These are phyloP conservation scores for Pestalotiopsis sp. DNA, from an alignment of 2,329 filamentous ascomycete genomes.

Conservation along the genomic window DNA sequence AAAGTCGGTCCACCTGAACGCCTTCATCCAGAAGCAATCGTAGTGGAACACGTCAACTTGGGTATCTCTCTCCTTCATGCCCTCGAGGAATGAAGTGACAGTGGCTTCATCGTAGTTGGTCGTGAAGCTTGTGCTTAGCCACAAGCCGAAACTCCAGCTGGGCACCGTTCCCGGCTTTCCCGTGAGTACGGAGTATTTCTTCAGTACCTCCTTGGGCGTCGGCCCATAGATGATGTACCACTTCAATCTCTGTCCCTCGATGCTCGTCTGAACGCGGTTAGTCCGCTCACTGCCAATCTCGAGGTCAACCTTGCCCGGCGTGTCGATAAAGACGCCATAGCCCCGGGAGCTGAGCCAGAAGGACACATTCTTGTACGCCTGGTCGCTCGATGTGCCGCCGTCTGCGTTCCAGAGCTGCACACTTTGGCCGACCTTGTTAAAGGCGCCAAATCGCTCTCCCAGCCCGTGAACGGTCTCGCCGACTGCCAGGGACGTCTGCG, in stretches of 20 bases:
- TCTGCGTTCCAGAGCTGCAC: conserved; percentile 67
- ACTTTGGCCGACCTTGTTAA: conserved; percentile 74
- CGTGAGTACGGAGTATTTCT: conserved; percentile 67
- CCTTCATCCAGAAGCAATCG: conserved; percentile 78
- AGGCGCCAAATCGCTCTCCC: conserved; percentile 75
- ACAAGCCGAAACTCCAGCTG: conserved; percentile 75
- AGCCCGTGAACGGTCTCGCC: conserved; percentile 73
- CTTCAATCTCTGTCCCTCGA: conserved; percentile 70
- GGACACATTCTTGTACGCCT: conserved; percentile 72
- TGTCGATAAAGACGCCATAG: conserved; percentile 77
- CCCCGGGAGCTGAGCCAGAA: conserved; percentile 73
- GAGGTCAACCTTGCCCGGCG: conserved; percentile 68
- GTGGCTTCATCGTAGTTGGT: conserved; percentile 73
- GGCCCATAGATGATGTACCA: conserved; percentile 75
- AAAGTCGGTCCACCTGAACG: conserved; percentile 76
- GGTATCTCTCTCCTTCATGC: conserved; percentile 66
- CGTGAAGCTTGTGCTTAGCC: conserved; percentile 77
- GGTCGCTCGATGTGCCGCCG: conserved; percentile 68
- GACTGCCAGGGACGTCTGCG: conserved; percentile 55
- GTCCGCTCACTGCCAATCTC: conserved; percentile 77
- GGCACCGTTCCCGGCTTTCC: conserved; percentile 67
- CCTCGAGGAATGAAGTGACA: conserved; percentile 67
- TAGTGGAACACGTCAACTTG: conserved; percentile 75
- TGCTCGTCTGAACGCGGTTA: conserved; percentile 68
- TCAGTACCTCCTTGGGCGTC: conserved; percentile 71